Base-by-base conservation (phyloP, 2,329 filamentous ascomycete genomes). In the Phialocephala sp. region DNA sequence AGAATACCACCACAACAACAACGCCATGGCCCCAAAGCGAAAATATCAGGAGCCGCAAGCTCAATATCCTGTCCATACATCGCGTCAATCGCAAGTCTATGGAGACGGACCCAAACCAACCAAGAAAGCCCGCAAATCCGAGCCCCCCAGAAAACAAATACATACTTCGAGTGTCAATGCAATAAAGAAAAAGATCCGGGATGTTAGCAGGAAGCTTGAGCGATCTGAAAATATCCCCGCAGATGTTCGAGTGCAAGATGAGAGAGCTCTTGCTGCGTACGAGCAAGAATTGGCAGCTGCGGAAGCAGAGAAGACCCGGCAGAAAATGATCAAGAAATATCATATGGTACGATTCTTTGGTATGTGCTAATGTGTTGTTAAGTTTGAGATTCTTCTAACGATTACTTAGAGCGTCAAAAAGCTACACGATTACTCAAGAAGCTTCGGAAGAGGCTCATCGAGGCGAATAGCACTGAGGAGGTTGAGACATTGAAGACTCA, bases 271-370 rank as follows among this genome's bases (percentile, higher is more conserved):
- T 68, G 84, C 84, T 56, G 84, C 88, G 4, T 89, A 89, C 73
- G 84, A 87, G 77, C 82, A 86, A 69, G 89, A 91, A 73, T 81
- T 94, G 65, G 82, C 79, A 4, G 83, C 85, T 68, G 82, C 85
- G 57, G 80, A 85, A 66, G 82, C 84, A 65, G 87, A 88, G 72
- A 89, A 87, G 79, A 84, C 83, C 74, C 84, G 87, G 70, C 84
- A 84, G 72, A 83, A 87, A 66, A 92, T 94, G 86, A 93, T 94
- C 68, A 83, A 83, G 59, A 91, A 89, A 77, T 95, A 93, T 73
- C 91, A 94, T 76, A 94, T 92, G 86, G 87, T 94, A 59, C 83
- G 92, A 35, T 95, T 95, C 76, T 94, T 94, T 78, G 92, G 91
- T 91, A 81, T 5, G 60, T 35, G 24, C 14, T 59, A 20, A 11